Base-by-base conservation (phyloP, 2,329 filamentous ascomycete species). In the Tolypocladium ovalisporum region DNA sequence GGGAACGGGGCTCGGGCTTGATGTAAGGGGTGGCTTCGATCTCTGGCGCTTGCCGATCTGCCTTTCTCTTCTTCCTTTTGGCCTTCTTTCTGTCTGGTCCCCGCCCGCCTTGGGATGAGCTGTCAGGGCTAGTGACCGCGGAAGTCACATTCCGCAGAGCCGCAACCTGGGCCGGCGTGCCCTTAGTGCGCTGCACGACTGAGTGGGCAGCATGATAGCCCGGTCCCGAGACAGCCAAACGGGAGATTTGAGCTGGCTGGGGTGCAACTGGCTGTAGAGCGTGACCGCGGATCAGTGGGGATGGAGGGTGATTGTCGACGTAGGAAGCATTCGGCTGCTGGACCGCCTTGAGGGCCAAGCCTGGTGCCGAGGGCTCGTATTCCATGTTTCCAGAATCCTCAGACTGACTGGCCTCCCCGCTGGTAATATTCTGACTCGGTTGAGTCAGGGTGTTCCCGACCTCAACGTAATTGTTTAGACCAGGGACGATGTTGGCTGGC, bases 241-340 rank as follows among this genome's bases (percentile, higher is more conserved):
- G 75, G 69, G 87, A 79, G 61, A 83, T 84, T 66, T 89, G 86
- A 54, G 85, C 84, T 56, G 89, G 88, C 66, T 89, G 88, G 32
- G 89, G 88, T 55, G 89, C 89, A 66, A 87, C 74, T 47, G 87
- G 87, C 39, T 85, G 86, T 54, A 85, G 82, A 65, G 92, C 86
- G 68, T 91, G 87, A 63, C 85, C 86, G 66, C 85, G 84, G 64
- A 92, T 78, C 58, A 92, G 75, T 55, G 85, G 84, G 60, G 87
- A 80, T 55, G 81, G 73, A 62, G 70, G 76, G 63, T 65, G 69
- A 52, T 61, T 64, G 53, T 70, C 66, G 60, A 65, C 59, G 54
- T 70, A 66, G 19, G 63, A 56, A 55, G 66, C 60, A 60, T 60
- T 60, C n/a, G 55, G 59, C 27, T 59, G 61, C 32, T 61, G 63